Percentiles rank a stretch among this genome's conserved stretches.
phyloP scores from a whole-genome alignment of 2,329 filamentous ascomycete species.

The Trichoderma oligosporum region DNA sequence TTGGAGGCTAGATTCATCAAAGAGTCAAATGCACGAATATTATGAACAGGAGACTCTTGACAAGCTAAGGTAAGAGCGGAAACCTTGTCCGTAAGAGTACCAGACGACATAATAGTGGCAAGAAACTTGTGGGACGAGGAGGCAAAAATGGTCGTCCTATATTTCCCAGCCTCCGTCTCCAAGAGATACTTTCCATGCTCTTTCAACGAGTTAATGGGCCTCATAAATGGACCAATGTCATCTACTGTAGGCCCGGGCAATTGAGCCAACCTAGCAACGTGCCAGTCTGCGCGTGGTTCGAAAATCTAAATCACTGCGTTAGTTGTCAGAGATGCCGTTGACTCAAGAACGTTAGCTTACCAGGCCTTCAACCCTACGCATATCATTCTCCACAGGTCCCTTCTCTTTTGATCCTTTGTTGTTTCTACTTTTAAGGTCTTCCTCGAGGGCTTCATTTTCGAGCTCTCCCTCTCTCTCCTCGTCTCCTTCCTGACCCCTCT shows the following conservation, averaged over 20 bases:
- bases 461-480: constrained; percentile 29
- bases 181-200: constrained; percentile 70
- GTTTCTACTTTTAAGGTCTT: background rate
- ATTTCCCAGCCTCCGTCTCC: constrained; percentile 72
- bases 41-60: constrained; percentile 94
- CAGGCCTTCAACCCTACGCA: constrained; percentile 34
- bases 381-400: constrained; percentile 11
- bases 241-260: constrained; percentile 46
- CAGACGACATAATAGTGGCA: constrained; percentile 93
- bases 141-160: constrained; percentile 68
- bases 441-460: background rate
- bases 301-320: constrained; percentile 45
- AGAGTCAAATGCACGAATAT: constrained; percentile 81
- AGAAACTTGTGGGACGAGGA: constrained; percentile 94
- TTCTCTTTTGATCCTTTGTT: background rate
- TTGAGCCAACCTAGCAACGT: constrained; percentile 42
- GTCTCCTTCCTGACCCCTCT: constrained; percentile 29
- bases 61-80: constrained; percentile 91
- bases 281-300: constrained; percentile 57
- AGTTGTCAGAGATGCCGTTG: constrained; percentile 30
- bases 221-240: constrained; percentile 41
- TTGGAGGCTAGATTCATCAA: constrained; percentile 82
- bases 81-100: constrained; percentile 94
- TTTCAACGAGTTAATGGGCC: constrained; percentile 52
- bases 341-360: constrained; percentile 28